Evolutionary conservation across 2,329 filamentous ascomycete genomes (phyloP).

Genomic region (Falciphora oryzae): DNA sequence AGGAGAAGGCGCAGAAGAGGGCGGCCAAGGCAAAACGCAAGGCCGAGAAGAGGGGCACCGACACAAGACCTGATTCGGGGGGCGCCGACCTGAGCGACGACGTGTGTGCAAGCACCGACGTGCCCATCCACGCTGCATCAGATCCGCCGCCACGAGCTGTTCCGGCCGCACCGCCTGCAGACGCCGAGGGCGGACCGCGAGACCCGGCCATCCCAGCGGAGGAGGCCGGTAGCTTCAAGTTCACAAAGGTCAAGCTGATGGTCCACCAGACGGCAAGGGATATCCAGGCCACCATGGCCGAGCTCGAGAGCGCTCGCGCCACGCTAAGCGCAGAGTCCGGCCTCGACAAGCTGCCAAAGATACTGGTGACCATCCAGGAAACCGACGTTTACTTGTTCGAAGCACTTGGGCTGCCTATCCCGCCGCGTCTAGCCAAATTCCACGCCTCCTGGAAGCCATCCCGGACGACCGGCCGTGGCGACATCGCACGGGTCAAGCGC

Average conservation of each 20-base stretch:
- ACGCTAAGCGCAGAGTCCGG: no score
- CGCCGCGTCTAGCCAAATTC: not conserved
- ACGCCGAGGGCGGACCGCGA: not conserved
- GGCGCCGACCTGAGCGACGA: not conserved
- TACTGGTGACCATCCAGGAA: not conserved
- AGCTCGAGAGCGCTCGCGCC: not conserved
- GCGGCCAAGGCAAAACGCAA: constrained; percentile 25
- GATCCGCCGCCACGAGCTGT: not conserved
- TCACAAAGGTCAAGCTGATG: constrained; percentile 1
- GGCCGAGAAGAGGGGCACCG: not conserved
- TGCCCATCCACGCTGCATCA: not conserved
- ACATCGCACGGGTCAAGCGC: not conserved
- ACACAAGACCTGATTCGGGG: not conserved
- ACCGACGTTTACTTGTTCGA: not conserved
- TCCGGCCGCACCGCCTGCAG: not conserved
- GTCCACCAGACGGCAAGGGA: not conserved
- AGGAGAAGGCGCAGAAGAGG: constrained; percentile 37
- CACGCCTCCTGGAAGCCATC: not conserved
- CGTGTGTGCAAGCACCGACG: not conserved
- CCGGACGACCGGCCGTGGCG: not conserved
- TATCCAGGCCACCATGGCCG: not conserved
- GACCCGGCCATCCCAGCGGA: not conserved
- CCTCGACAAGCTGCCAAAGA: not conserved
- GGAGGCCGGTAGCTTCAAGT: not conserved
- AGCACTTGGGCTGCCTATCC: not conserved